Conservation (phyloP, 164 flowering plant genomes). For the Dillenia suffruticosa region DNA sequence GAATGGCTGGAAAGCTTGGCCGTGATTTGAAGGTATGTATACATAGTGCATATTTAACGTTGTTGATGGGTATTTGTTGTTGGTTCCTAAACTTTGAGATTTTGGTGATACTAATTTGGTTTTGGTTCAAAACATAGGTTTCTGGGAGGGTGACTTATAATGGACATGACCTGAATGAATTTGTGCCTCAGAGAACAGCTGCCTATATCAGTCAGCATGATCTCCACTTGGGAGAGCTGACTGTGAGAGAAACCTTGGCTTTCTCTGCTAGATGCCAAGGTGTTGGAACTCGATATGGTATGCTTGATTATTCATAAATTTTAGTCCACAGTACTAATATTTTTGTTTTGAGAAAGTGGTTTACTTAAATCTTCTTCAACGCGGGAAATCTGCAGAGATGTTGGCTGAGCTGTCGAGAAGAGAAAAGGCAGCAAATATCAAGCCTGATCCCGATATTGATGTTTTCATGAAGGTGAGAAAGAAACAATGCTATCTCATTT, state of each 20-base stretch:
- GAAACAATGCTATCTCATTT: background rate
- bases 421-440: slow-evolving; percentile 46
- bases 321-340: background rate
- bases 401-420: slow-evolving; percentile 43
- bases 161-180: slow-evolving; percentile 53
- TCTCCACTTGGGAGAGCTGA: slow-evolving; percentile 53
- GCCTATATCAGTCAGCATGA: slow-evolving; percentile 65
- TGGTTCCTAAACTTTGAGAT: no score
- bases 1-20: slow-evolving; percentile 49
- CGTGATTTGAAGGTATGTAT: slow-evolving; percentile 21
- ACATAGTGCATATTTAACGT: background rate
- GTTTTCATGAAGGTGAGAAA: slow-evolving; percentile 43
- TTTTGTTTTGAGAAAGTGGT: background rate
- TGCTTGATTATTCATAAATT: background rate
- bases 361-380: background rate
- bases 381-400: slow-evolving; percentile 31
- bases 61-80: no score
- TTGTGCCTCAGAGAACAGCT: slow-evolving; percentile 57
- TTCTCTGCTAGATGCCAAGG: slow-evolving; percentile 62
- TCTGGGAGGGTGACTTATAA: slow-evolving; percentile 53
- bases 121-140: slow-evolving; percentile 9
- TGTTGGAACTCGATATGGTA: slow-evolving; percentile 49
- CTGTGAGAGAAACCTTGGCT: slow-evolving; percentile 57
- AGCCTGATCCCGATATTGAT: slow-evolving; percentile 52
- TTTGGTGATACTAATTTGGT: background rate